Conservation (phyloP, 306 rosid genomes). For the Malus sieversii region DNA sequence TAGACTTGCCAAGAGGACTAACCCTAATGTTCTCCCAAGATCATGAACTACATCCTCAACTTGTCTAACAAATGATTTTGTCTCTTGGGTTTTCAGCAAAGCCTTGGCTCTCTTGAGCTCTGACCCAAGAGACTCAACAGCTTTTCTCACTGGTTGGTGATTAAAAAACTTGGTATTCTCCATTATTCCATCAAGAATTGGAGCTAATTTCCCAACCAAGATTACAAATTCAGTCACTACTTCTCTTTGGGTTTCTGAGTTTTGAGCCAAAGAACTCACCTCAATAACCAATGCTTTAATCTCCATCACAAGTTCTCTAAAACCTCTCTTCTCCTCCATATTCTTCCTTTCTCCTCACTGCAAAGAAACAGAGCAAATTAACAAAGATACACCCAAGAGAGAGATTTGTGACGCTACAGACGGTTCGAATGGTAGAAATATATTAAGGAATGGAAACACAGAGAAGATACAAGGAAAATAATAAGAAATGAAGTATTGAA, state of each 20-base stretch:
- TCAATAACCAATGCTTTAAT: constrained; percentile 37
- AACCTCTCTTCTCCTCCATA: constrained; percentile 24
- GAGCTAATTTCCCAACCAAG: constrained; percentile 41
- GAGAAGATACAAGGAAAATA: neutral
- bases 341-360: constrained; percentile 13
- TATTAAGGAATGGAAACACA: neutral
- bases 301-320: constrained; percentile 35
- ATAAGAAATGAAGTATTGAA: neutral
- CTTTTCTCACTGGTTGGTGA: constrained; percentile 46
- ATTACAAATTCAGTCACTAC: constrained; percentile 43
- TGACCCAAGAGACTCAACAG: constrained; percentile 65
- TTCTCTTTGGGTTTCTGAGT: constrained; percentile 32
- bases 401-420: neutral
- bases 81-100: constrained; percentile 29
- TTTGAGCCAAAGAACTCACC: constrained; percentile 46
- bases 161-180: constrained; percentile 35
- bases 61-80: constrained; percentile 37
- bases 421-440: neutral
- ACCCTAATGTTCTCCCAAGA: constrained; percentile 75
- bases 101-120: constrained; percentile 46
- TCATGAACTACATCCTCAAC: constrained; percentile 58
- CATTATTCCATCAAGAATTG: constrained; percentile 52
- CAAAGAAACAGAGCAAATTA: neutral
- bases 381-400: neutral
- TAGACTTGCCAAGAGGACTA: constrained; percentile 54